A percentile compares a stretch with the other conserved stretches of the same genome.
These are phyloP conservation scores for Plectosphaerella plurivora DNA, from an alignment of 2,329 filamentous ascomycete species.

Conservation along the genomic window DNA sequence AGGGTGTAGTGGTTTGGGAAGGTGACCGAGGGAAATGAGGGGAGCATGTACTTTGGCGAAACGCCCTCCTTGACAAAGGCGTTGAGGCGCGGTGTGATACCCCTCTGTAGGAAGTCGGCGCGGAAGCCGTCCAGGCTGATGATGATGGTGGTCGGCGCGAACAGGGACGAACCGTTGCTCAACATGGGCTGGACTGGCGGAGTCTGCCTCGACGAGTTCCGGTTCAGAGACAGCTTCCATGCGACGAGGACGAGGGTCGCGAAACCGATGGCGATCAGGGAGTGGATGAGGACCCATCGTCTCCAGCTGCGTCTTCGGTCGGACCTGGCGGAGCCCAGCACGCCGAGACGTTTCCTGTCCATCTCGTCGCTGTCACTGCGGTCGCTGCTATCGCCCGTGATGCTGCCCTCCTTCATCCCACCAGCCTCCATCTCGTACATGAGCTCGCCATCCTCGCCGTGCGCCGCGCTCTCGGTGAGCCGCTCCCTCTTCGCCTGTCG, in stretches of 20 bases:
- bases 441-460: slow-evolving; percentile 68
- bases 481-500: slow-evolving; percentile 49
- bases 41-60: slow-evolving; percentile 87
- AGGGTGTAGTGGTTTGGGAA: slow-evolving; percentile 97
- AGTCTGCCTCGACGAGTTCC: slow-evolving; percentile 21
- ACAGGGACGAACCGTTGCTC: slow-evolving; percentile 83
- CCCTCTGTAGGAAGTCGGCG: slow-evolving; percentile 83
- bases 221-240: slow-evolving; percentile 52
- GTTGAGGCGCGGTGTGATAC: slow-evolving; percentile 77
- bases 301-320: slow-evolving; percentile 48
- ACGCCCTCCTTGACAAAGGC: slow-evolving; percentile 77
- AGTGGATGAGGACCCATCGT: slow-evolving; percentile 49
- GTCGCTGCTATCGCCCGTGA: slow-evolving; percentile 58
- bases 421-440: slow-evolving; percentile 93
- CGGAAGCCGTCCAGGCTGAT: slow-evolving; percentile 95
- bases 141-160: slow-evolving; percentile 86
- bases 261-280: slow-evolving; percentile 48
- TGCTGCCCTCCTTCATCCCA: slow-evolving; percentile 61
- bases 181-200: slow-evolving; percentile 29
- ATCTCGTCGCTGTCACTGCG: slow-evolving; percentile 55
- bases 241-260: slow-evolving; percentile 51
- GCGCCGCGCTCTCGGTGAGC: slow-evolving; percentile 45
- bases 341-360: slow-evolving; percentile 47
- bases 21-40: slow-evolving; percentile 92
- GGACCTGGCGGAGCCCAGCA: slow-evolving; percentile 40